Evolutionary conservation across 2,329 filamentous ascomycete genomes (phyloP), one percentile per base, ranked within the genome.

Genomic region (Escovopsis sp.): DNA sequence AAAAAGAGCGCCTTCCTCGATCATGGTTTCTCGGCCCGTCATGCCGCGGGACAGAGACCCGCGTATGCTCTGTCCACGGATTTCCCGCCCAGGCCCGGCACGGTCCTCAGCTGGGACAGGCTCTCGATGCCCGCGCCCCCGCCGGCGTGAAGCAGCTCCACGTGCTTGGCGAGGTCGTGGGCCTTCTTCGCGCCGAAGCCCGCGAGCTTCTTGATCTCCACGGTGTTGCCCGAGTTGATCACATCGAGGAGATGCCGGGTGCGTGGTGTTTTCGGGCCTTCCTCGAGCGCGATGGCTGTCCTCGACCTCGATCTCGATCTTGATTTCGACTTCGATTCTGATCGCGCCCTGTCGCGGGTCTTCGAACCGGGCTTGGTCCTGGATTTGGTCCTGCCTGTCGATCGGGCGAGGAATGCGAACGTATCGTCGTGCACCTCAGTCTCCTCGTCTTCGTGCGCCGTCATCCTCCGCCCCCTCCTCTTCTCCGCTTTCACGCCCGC

Each of bases 131-230:
- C 53, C 1, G 60, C 59, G 4, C 58, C 61, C 5, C 64, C 64
- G 29, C 67, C 61, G 8, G 54, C 56, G n/a, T 47, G 50, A 45
- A 64, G 59, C 15, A 66, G 51, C 36, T 69, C 67, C n/a, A 79
- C 55, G 47, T 70, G 70, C 39, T 74, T 70, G 5, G 79, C 67
- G 30, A 79, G 56, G 47, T 77, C 74, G 35, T 66, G 62, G 0
- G 82, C 82, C 57, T 79, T 82, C 63, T 85, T 86, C 2, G 75
- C 68, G 0, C 82, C 83, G 10, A 87, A 78, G 2, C 82, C 82
- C 33, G 76, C 76, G 2, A 87, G 66, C 3, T 73, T 63, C 51
- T 72, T 73, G 58, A 87, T 86, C 53, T 73, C 67, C 12, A 63
- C 63, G 14, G 81, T 60, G 46, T 87, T 78, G 39, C 79, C 71